These are phyloP conservation scores for Verbascum thapsus DNA, from an alignment of 257 asterid species.

Conservation along the genomic window DNA sequence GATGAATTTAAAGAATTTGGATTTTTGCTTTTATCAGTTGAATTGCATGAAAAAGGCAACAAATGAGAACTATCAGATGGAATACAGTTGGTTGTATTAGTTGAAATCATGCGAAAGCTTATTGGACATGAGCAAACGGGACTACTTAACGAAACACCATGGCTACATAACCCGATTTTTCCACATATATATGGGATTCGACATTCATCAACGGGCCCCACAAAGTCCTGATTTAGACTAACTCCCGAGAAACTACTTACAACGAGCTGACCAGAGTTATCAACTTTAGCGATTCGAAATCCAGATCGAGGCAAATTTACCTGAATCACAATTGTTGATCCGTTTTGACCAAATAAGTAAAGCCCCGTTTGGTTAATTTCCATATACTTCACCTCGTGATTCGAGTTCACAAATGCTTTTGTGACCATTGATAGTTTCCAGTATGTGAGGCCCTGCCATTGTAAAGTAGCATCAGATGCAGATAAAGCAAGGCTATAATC, in stretches of 20 bases:
- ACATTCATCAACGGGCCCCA: slow-evolving; percentile 51
- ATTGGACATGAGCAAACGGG: slow-evolving; percentile 61
- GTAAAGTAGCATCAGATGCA: slow-evolving; percentile 47
- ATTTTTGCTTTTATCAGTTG: slow-evolving; percentile 27
- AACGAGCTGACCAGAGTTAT: slow-evolving; percentile 56
- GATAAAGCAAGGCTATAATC: slow-evolving; percentile 43
- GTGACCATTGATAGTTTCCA: slow-evolving; percentile 69
- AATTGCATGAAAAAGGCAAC: slow-evolving; percentile 54
- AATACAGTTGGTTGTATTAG: slow-evolving; percentile 39
- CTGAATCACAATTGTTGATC: slow-evolving; percentile 46
- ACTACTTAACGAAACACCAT: slow-evolving; percentile 33
- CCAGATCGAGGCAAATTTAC: slow-evolving; percentile 43
- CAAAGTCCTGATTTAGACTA: slow-evolving; percentile 36
- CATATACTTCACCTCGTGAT: slow-evolving; percentile 39
- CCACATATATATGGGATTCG: slow-evolving; percentile 53
- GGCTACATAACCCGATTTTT: slow-evolving; percentile 52
- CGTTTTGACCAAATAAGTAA: slow-evolving; percentile 46
- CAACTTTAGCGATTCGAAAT: slow-evolving; percentile 49
- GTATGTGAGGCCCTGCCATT: slow-evolving; percentile 50
- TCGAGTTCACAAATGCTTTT: slow-evolving; percentile 38
- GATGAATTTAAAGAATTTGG: slow-evolving; percentile 36
- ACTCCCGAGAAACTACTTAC: slow-evolving; percentile 47
- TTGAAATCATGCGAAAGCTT: slow-evolving; percentile 39
- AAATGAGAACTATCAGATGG: slow-evolving; percentile 46
- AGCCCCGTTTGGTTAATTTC: slow-evolving; percentile 56